Evolutionary conservation across 176 grass and related monocot species (phyloP).

Genomic region (Chrysopogon serrulatus): DNA sequence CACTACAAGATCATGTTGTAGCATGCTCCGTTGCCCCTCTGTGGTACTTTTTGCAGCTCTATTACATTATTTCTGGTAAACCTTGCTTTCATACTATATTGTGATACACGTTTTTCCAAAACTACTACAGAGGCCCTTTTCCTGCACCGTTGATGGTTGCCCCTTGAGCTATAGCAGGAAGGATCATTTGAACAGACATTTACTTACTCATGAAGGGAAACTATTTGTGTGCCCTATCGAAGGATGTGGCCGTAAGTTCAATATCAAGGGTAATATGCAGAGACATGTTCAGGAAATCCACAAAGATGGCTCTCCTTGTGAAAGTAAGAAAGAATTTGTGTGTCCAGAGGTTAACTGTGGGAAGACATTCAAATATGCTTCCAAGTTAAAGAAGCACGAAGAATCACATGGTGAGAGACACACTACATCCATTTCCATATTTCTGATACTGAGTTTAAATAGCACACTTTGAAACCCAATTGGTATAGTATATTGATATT

Average conservation of each 20-base stretch:
- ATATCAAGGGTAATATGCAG: conserved; percentile 59
- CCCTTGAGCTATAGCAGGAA: conserved; percentile 62
- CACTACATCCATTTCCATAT: neutral
- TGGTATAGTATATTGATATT: neutral
- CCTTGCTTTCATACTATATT: conserved; percentile 11
- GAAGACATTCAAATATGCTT: conserved; percentile 62
- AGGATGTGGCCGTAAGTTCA: conserved; percentile 53
- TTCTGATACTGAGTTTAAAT: conserved; percentile 9
- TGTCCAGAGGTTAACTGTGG: conserved; percentile 58
- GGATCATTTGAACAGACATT: conserved; percentile 69
- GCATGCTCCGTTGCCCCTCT: neutral
- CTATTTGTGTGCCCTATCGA: conserved; percentile 54
- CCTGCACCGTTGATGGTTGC: conserved; percentile 56
- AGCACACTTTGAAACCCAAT: neutral
- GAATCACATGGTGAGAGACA: conserved; percentile 65
- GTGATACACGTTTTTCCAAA: conserved; percentile 15
- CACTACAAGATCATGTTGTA: neutral
- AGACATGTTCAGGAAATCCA: conserved; percentile 62
- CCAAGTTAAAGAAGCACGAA: conserved; percentile 65
- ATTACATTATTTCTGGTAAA: conserved; percentile 7
- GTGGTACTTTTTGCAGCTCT: neutral
- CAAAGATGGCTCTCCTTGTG: conserved; percentile 22
- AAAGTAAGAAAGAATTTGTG: conserved; percentile 43
- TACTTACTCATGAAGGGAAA: conserved; percentile 65
- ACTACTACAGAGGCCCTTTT: conserved; percentile 56